These are phyloP conservation scores for Westerdykella aurantiaca DNA, from an alignment of 2,329 filamentous ascomycete species.

Conservation along the genomic window DNA sequence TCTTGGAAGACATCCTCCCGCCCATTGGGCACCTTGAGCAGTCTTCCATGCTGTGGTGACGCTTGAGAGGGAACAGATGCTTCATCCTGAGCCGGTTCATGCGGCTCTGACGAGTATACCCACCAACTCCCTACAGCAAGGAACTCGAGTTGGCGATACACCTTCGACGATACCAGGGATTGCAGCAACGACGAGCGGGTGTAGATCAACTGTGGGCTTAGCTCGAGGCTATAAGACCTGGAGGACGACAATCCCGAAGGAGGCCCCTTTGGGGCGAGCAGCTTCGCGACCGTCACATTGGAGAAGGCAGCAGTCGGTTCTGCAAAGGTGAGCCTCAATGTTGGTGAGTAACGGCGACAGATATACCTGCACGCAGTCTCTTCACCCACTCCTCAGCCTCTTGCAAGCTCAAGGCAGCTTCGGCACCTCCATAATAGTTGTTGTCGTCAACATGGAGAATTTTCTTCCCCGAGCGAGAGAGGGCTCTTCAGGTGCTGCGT, in stretches of 20 bases:
- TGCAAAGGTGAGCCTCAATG: slow-evolving; percentile 1
- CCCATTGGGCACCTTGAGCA: slow-evolving; percentile 76
- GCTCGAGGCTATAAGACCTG: slow-evolving; percentile 72
- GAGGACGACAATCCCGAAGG: slow-evolving; percentile 52
- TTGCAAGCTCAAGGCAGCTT: slow-evolving; percentile 78
- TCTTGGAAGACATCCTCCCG: slow-evolving; percentile 88
- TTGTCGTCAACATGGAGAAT: slow-evolving; percentile 85
- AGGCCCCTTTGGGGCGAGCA: slow-evolving; percentile 16
- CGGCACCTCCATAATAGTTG: slow-evolving; percentile 78
- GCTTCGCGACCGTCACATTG: slow-evolving; percentile 30
- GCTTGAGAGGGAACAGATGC: slow-evolving; percentile 5
- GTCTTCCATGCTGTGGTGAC: slow-evolving; percentile 15
- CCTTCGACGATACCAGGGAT: slow-evolving; percentile 79
- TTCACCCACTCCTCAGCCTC: slow-evolving; percentile 73
- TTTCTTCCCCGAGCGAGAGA: slow-evolving; percentile 88
- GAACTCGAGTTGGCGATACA: slow-evolving; percentile 87
- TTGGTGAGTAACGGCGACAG: background rate
- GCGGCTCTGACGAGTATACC: slow-evolving; percentile 52
- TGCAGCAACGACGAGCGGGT: slow-evolving; percentile 71
- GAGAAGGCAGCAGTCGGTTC: slow-evolving; percentile 19
- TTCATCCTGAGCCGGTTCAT: slow-evolving; percentile 2
- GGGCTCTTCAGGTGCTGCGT: slow-evolving; percentile 67
- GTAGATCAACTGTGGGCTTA: slow-evolving; percentile 84
- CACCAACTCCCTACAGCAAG: slow-evolving; percentile 90
- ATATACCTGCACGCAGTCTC: slow-evolving; percentile 34